Percentiles rank a stretch among this genome's conserved stretches.
These are phyloP conservation scores for Aechmea fasciata DNA, from an alignment of 176 grass and related monocot species.

Conservation along the genomic window DNA sequence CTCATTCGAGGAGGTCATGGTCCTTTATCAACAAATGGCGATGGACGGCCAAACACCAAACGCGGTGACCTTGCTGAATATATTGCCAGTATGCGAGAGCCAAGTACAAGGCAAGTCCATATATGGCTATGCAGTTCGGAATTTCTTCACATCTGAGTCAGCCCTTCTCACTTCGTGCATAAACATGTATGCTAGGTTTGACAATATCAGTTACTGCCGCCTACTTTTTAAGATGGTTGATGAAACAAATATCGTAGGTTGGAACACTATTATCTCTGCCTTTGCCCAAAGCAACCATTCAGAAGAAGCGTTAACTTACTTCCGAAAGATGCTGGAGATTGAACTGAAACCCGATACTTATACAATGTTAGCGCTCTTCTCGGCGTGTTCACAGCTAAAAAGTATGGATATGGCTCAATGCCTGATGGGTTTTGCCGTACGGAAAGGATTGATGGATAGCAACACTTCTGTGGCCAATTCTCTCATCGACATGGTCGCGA, in stretches of 20 bases:
- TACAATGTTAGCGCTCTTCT: slow-evolving; percentile 47
- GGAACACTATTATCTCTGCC: slow-evolving; percentile 51
- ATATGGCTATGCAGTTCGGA: slow-evolving; percentile 49
- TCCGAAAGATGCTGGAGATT: slow-evolving; percentile 33
- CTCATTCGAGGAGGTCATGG: slow-evolving; percentile 27
- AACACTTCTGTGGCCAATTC: slow-evolving; percentile 35
- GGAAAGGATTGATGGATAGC: slow-evolving; percentile 25
- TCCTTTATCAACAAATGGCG: slow-evolving; percentile 46
- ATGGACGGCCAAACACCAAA: slow-evolving; percentile 32
- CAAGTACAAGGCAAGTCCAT: slow-evolving; percentile 44
- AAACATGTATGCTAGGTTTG: slow-evolving; percentile 58
- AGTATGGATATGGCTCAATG: slow-evolving; percentile 35
- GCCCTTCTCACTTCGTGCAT: slow-evolving; percentile 40
- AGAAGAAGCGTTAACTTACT: slow-evolving; percentile 33
- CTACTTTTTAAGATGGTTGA: slow-evolving; percentile 36
- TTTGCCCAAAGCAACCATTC: slow-evolving; percentile 46
- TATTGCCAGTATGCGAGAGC: slow-evolving; percentile 39
- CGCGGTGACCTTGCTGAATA: slow-evolving; percentile 47
- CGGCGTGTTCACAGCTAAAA: slow-evolving; percentile 45
- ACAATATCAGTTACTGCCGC: slow-evolving; percentile 36
- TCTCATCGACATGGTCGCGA: slow-evolving; percentile 47
- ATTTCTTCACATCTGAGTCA: slow-evolving; percentile 32
- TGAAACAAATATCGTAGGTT: slow-evolving; percentile 41
- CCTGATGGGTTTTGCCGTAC: slow-evolving; percentile 28
- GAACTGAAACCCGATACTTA: slow-evolving; percentile 34